Conservation (phyloP, 768 basidiomycete species). For the Pleurotus salmoneostramineus region DNA sequence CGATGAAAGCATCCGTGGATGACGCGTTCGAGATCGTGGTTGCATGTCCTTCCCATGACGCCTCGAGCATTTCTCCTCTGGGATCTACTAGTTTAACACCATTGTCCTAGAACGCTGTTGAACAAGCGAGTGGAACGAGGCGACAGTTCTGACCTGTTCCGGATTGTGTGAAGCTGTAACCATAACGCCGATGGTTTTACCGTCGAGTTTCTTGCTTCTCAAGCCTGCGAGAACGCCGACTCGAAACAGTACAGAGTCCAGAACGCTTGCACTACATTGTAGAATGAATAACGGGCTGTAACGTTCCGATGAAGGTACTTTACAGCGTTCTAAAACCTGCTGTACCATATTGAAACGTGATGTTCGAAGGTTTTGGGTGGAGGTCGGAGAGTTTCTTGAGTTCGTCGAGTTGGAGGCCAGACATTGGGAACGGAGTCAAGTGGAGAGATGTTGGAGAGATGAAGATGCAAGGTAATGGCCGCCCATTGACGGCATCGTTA, state of each 20-base stretch:
- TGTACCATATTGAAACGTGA: slow-evolving; percentile 86
- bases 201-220: slow-evolving; percentile 87
- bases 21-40: slow-evolving; percentile 83
- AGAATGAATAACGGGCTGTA: slow-evolving; percentile 8
- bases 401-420: slow-evolving; percentile 32
- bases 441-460: not conserved
- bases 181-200: slow-evolving; percentile 95
- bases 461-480: not conserved
- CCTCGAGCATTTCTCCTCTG: slow-evolving; percentile 94
- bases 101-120: slow-evolving; percentile 71
- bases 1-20: slow-evolving; percentile 69
- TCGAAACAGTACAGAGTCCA: slow-evolving; percentile 93
- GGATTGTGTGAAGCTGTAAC: slow-evolving; percentile 99
- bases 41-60: slow-evolving; percentile 88
- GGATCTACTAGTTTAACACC: slow-evolving; percentile 99
- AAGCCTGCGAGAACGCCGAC: slow-evolving; percentile 88
- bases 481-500: not conserved
- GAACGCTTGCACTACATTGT: slow-evolving; percentile 49
- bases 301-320: slow-evolving; percentile 24
- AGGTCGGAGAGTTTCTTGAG: slow-evolving; percentile 49
- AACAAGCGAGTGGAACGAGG: slow-evolving; percentile 6
- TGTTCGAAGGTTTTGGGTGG: slow-evolving; percentile 68
- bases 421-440: slow-evolving; percentile 20
- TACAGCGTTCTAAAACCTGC: slow-evolving; percentile 93
- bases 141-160: slow-evolving; percentile 62